Evolutionary conservation across 116 monocot genomes (phyloP).

Genomic region (Zostera marina): DNA sequence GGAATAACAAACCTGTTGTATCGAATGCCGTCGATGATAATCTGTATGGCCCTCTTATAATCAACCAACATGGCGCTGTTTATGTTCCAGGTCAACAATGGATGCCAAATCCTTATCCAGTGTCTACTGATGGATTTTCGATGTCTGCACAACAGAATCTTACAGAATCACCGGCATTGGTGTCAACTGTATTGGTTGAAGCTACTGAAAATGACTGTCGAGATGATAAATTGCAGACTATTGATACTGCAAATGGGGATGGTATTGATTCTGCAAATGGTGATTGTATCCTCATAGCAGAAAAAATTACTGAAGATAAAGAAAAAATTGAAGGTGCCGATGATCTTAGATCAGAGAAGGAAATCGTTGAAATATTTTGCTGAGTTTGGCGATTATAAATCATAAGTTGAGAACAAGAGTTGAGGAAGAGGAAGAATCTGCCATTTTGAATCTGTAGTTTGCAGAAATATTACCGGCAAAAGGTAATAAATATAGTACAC

Average conservation of each 20-base stretch:
- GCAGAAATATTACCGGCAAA: no score
- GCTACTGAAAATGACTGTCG: slow-evolving; percentile 14
- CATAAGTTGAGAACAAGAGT: no score
- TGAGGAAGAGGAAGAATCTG: no score
- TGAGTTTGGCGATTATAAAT: no score
- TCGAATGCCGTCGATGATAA: slow-evolving; percentile 22
- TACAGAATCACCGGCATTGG: slow-evolving; percentile 16
- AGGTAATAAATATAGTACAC: no score
- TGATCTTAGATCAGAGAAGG: no score
- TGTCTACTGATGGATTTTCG: slow-evolving; percentile 23
- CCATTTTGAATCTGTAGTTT: no score
- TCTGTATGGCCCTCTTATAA: slow-evolving; percentile 24
- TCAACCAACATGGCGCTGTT: slow-evolving; percentile 85
- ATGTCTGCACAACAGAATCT: slow-evolving; percentile 10
- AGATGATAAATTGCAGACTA: slow-evolving; percentile 10
- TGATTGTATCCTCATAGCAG: neutral
- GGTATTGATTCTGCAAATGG: slow-evolving; percentile 5
- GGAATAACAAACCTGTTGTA: slow-evolving; percentile 40
- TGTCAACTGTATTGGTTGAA: slow-evolving; percentile 17
- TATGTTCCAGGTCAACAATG: slow-evolving; percentile 72
- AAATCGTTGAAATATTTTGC: no score
- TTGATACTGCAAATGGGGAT: neutral
- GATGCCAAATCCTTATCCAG: slow-evolving; percentile 29
- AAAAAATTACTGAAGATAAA: neutral
- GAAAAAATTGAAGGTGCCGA: no score